A percentile compares a stretch with the other conserved stretches of the same genome.
phyloP scores from a whole-genome alignment of 2,329 filamentous ascomycete genomes.

The Apiospora marii region DNA sequence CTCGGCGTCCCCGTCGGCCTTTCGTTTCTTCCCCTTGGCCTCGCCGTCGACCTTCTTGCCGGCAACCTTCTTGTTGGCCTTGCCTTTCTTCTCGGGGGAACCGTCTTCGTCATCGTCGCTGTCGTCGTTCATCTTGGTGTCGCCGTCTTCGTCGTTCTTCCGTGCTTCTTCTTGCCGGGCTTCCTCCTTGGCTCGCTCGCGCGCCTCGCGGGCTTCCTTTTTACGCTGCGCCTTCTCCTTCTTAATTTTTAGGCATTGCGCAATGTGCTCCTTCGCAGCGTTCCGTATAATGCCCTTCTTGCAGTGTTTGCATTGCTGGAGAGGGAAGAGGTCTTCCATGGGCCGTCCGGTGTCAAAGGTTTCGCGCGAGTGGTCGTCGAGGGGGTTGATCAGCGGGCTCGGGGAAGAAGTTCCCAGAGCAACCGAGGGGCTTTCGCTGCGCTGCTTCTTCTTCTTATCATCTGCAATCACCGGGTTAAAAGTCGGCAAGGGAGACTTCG shows the following conservation, averaged over 20 bases:
- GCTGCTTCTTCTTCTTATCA: constrained; percentile 61
- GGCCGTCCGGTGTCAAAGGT: constrained; percentile 85
- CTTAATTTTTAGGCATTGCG: constrained; percentile 83
- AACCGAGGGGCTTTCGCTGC: constrained; percentile 49
- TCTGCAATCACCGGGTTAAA: constrained; percentile 38
- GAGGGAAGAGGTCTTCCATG: constrained; percentile 79
- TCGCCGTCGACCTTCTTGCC: constrained; percentile 71
- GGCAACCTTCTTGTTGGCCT: constrained; percentile 67
- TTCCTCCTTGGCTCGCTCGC: constrained; percentile 70
- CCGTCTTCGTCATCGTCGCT: constrained; percentile 58
- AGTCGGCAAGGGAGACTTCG: not conserved
- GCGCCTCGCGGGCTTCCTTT: constrained; percentile 76
- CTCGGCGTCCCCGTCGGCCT: constrained; percentile 77
- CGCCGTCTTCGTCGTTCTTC: constrained; percentile 56
- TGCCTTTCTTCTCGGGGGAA: constrained; percentile 52
- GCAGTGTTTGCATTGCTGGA: constrained; percentile 91
- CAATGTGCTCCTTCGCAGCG: constrained; percentile 80
- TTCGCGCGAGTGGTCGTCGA: constrained; percentile 79
- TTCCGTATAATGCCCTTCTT: constrained; percentile 85
- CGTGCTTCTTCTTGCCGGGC: constrained; percentile 64
- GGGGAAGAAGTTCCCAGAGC: constrained; percentile 52
- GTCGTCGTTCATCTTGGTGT: constrained; percentile 49
- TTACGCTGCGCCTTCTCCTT: constrained; percentile 81
- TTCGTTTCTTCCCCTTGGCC: constrained; percentile 79
- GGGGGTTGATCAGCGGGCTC: constrained; percentile 67